These are phyloP conservation scores for Phialophora tarda DNA, from an alignment of 2,329 filamentous ascomycete species.

Conservation along the genomic window DNA sequence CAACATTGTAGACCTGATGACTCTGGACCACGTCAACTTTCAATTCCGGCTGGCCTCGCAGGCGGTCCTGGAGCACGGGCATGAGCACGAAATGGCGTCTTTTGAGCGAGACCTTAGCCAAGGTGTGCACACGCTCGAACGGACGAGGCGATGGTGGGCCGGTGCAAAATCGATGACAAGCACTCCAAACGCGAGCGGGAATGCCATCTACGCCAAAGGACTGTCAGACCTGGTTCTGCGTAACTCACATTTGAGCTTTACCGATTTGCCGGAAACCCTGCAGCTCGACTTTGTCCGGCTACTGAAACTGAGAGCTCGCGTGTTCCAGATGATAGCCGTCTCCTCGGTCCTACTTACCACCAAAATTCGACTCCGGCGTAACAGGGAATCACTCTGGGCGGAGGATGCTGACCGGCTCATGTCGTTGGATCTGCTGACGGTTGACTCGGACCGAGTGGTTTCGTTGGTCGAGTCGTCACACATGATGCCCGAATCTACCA, in stretches of 20 bases:
- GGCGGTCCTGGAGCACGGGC: constrained; percentile 64
- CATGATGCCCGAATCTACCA: constrained; percentile 54
- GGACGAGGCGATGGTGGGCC: constrained; percentile 53
- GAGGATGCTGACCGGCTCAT: constrained; percentile 65
- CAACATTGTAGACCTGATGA: constrained; percentile 66
- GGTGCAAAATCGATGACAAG: constrained; percentile 24
- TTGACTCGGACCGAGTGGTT: constrained; percentile 50
- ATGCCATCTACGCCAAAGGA: constrained; percentile 62
- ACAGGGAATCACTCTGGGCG: constrained; percentile 69
- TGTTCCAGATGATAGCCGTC: constrained; percentile 64
- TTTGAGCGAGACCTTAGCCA: constrained; percentile 62
- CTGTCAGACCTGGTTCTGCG: constrained; percentile 63
- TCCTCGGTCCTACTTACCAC: constrained; percentile 68
- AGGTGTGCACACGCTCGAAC: constrained; percentile 58
- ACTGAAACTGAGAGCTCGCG: constrained; percentile 58
- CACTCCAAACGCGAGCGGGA: constrained; percentile 25
- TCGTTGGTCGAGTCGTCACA: constrained; percentile 56
- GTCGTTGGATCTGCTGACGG: constrained; percentile 49
- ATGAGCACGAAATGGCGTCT: constrained; percentile 65
- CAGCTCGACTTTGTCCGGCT: constrained; percentile 62
- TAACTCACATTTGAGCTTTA: constrained; percentile 58
- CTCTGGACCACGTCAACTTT: constrained; percentile 69
- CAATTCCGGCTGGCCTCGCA: constrained; percentile 66
- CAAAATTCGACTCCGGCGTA: constrained; percentile 69
- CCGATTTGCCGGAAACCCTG: constrained; percentile 65